A percentile compares a stretch with the other conserved stretches of the same genome.
Evolutionary conservation across 228 moss, liverwort and hornwort species (phyloP).

Genomic region (Sphagnum fallax): DNA sequence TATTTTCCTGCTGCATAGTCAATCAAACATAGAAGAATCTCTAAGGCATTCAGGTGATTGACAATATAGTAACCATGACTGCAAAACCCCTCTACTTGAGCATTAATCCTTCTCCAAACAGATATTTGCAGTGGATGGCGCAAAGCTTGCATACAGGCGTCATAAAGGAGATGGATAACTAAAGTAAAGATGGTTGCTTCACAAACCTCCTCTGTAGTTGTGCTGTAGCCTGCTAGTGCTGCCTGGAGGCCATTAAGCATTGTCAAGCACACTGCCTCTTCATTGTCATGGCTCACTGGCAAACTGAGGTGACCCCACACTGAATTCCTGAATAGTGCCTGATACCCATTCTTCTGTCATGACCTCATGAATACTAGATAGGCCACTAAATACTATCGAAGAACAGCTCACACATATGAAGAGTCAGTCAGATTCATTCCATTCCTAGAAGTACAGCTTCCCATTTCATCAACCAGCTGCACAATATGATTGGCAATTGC

Average conservation of each 20-base stretch:
- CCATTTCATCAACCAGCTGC: not conserved
- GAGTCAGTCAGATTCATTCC: too few relatives aligned
- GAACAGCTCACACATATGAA: too few relatives aligned
- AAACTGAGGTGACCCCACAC: slow-evolving; percentile 72
- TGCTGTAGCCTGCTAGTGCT: slow-evolving; percentile 64
- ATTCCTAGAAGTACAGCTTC: too few relatives aligned
- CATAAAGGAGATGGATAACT: not conserved
- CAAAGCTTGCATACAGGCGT: not conserved
- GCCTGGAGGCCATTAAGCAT: slow-evolving; percentile 77
- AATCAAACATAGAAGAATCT: too few relatives aligned
- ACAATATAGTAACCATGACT: too few relatives aligned
- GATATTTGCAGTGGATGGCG: too few relatives aligned
- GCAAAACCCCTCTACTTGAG: too few relatives aligned
- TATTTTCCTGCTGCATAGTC: too few relatives aligned
- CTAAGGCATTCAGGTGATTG: too few relatives aligned
- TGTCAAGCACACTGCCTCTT: slow-evolving; percentile 71
- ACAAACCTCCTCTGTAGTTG: slow-evolving; percentile 45
- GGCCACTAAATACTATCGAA: too few relatives aligned
- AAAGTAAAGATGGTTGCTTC: not conserved
- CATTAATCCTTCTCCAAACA: too few relatives aligned
- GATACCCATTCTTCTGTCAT: not conserved
- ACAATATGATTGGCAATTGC: not conserved
- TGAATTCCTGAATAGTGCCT: slow-evolving; percentile 78
- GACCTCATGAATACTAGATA: too few relatives aligned
- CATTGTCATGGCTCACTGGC: slow-evolving; percentile 87